Evolutionary conservation across 2,329 filamentous ascomycete species (phyloP), one percentile per base, ranked within the genome.

Genomic region (Ophiostoma populinum): DNA sequence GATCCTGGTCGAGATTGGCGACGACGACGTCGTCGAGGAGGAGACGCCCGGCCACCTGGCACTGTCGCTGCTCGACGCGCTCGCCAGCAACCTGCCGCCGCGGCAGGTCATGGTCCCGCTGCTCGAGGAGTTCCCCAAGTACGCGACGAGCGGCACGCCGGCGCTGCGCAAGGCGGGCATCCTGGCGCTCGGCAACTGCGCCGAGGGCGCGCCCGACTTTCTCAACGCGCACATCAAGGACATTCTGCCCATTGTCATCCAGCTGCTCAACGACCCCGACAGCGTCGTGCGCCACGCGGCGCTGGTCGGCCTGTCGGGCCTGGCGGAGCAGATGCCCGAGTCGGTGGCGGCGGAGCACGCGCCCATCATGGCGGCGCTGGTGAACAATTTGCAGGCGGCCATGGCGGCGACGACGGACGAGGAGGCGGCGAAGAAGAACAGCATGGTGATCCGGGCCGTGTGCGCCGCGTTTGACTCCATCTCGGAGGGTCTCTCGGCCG

Each of bases 191-290:
- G 87, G 87, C 40, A 92, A 87, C 63, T 87, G 82, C 47, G 87
- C 93, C 35, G 90, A 95, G 63, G 90, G 90, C 47, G 87, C 90
- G 20, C 90, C 90, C 12, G 90, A 98, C 55, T 98, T 95, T 58
- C 85, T 95, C 50, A 83, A 82, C 43, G 93, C 86, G 15, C 90
- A 98, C 58, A 71, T 95, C 42, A 68, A 78, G 49, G 70, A 78
- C 45, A 79, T 95, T 45, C 72, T 95, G 54, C 90, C 90, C 32
- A 67, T 81, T 46, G 75, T 95, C 40, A 66, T 94, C 39, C 75
- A 73, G 49, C 68, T 95, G 7, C 71, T 98, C 25, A 68, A 83
- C 51, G 90, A 98, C 51, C 63, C 70, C n/a, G 80, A 92, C 45
- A 67, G 74, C 18, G 75, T 75, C 47, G 90, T 98, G 39, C 75